Conservation (phyloP, 108 stramenopile species). For the Epithemia pelagica region DNA sequence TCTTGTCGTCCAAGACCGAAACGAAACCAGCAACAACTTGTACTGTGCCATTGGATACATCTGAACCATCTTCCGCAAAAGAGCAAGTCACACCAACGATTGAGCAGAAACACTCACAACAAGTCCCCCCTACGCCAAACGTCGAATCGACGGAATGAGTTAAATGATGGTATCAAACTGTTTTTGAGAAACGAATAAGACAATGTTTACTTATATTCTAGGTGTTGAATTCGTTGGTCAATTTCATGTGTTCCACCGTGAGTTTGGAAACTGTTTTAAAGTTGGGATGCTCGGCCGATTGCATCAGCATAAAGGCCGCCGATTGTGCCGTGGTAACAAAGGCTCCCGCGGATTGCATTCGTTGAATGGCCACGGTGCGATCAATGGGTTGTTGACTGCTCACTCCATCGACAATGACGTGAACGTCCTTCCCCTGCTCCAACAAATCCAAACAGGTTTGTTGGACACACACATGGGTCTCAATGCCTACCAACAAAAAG, state of each 20-base stretch:
- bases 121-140: no score
- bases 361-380: slow-evolving; percentile 72
- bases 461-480: slow-evolving; percentile 94
- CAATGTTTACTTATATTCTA: no score
- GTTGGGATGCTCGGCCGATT: slow-evolving; percentile 69
- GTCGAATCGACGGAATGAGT: no score
- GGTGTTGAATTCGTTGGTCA: slow-evolving; percentile 74
- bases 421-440: slow-evolving; percentile 76
- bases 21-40: not conserved
- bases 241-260: slow-evolving; percentile 75
- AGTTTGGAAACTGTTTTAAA: slow-evolving; percentile 83
- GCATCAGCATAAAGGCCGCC: slow-evolving; percentile 83
- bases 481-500: slow-evolving; percentile 91
- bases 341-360: slow-evolving; percentile 75
- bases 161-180: no score
- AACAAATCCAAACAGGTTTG: slow-evolving; percentile 88
- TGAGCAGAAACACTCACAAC: no score
- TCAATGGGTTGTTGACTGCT: slow-evolving; percentile 71
- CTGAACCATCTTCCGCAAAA: no score
- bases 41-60: no score
- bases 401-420: slow-evolving; percentile 84
- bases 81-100: no score
- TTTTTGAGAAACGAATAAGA: no score
- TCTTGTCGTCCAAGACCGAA: not conserved
- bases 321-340: slow-evolving; percentile 78